Percentiles rank a stretch among this genome's conserved stretches.
phyloP scores from a whole-genome alignment of 371 early-diverging fungal species.

The Haplosporangium sp. region DNA sequence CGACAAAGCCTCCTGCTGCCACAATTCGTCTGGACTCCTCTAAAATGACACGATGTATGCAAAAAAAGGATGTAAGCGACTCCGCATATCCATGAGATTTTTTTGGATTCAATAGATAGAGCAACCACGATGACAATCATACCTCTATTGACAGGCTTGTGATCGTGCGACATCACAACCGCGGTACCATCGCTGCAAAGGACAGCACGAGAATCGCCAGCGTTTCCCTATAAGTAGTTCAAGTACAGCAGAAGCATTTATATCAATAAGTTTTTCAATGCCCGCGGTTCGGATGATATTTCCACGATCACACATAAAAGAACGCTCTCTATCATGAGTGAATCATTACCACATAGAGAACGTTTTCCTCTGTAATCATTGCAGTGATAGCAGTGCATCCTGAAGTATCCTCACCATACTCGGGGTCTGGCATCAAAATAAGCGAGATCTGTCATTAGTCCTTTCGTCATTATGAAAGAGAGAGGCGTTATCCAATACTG shows the following conservation, averaged over 20 bases:
- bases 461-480: background rate
- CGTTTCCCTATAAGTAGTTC: conserved; percentile 75
- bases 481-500: background rate
- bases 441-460: background rate
- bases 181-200: conserved; percentile 80
- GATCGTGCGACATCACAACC: conserved; percentile 88
- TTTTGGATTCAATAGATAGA: background rate
- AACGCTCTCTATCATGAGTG: background rate
- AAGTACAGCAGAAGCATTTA: background rate
- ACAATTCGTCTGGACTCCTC: conserved; percentile 85
- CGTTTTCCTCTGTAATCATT: conserved; percentile 78
- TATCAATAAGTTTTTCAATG: too few relatives aligned
- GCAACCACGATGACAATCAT: background rate
- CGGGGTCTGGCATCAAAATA: conserved; percentile 65
- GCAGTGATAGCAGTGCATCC: conserved; percentile 95
- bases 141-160: conserved; percentile 89
- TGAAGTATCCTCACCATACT: conserved; percentile 77
- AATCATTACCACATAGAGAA: conserved; percentile 55
- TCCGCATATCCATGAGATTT: background rate
- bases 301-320: too few relatives aligned
- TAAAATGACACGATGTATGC: conserved; percentile 1
- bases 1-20: conserved; percentile 94
- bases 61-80: background rate
- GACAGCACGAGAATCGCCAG: conserved; percentile 96
- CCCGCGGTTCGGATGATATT: too few relatives aligned